Evolutionary conservation across 176 grass and related monocot species (phyloP).

Genomic region (Luzula sylvatica): DNA sequence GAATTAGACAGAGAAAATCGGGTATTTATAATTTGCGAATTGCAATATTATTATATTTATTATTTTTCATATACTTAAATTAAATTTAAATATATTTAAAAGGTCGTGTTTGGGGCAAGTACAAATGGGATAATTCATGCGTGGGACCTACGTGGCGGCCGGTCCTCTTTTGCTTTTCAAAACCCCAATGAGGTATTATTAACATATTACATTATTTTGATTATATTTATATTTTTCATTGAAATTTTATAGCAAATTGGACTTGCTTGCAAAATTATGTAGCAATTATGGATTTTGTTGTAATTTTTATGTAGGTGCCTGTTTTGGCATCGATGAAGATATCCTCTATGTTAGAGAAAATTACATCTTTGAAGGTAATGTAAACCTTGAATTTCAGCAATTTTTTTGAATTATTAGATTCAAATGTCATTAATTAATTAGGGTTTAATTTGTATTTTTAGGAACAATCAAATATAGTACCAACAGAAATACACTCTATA

Average conservation of each 20-base stretch:
- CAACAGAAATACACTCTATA: conserved; percentile 59
- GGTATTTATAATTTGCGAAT: conserved; percentile 21
- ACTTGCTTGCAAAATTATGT: no score
- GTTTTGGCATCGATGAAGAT: conserved; percentile 70
- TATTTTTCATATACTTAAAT: background rate
- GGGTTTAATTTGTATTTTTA: conserved; percentile 25
- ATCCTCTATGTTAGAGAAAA: conserved; percentile 73
- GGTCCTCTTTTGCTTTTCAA: conserved; percentile 83
- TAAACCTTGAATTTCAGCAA: background rate
- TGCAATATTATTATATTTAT: background rate
- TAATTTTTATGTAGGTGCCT: conserved; percentile 35
- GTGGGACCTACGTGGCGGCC: conserved; percentile 87
- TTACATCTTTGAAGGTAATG: conserved; percentile 67
- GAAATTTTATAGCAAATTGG: conserved; percentile 10
- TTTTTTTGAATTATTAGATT: background rate
- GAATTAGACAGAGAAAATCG: conserved; percentile 56
- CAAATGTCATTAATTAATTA: background rate
- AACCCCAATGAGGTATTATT: conserved; percentile 55
- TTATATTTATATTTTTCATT: conserved; percentile 17
- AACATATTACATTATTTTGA: conserved; percentile 11
- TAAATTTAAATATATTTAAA: conserved; percentile 8
- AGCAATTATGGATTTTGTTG: no score
- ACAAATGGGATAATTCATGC: conserved; percentile 61
- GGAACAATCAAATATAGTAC: conserved; percentile 85
- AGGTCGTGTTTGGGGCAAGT: conserved; percentile 71